These are phyloP conservation scores for Cladorrhinum samala DNA, from an alignment of 495 filamentous ascomycete species.

Conservation along the genomic window DNA sequence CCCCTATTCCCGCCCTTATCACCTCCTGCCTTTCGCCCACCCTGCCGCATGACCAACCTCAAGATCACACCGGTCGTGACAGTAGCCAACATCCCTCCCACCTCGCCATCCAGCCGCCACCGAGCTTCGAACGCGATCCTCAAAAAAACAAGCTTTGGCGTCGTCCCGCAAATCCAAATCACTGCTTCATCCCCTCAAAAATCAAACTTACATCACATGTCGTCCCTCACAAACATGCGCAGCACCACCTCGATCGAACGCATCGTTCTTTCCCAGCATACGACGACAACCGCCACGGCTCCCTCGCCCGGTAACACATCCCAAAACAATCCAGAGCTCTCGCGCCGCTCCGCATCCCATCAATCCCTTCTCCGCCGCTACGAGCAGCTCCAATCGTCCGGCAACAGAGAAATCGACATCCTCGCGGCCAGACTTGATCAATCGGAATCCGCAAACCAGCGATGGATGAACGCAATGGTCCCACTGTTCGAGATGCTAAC, in stretches of 20 bases:
- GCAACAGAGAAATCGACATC: conserved; percentile 28
- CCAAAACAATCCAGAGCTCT: background rate
- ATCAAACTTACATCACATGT: background rate
- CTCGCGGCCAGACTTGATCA: conserved; percentile 21
- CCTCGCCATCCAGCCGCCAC: conserved; percentile 7
- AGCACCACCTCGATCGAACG: background rate
- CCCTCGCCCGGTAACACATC: background rate
- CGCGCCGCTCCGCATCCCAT: conserved; percentile 14
- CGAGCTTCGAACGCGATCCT: too few relatives aligned
- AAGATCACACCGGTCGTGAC: conserved; percentile 17
- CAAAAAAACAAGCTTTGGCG: background rate
- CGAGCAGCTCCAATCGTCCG: conserved; percentile 26
- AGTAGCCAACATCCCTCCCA: conserved; percentile 16
- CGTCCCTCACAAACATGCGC: background rate
- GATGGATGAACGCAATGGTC: conserved; percentile 25
- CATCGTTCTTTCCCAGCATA: background rate
- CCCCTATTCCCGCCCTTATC: too few relatives aligned
- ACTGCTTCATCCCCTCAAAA: background rate
- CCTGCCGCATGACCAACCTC: too few relatives aligned
- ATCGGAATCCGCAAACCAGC: conserved; percentile 29
- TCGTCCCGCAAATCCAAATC: conserved; percentile 13
- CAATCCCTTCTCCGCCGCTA: conserved; percentile 26
- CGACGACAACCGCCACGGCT: background rate
- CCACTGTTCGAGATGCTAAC: conserved; percentile 30
- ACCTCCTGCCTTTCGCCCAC: too few relatives aligned